These are phyloP conservation scores for Tirmania nivea DNA, from an alignment of 495 filamentous ascomycete genomes.

Conservation along the genomic window DNA sequence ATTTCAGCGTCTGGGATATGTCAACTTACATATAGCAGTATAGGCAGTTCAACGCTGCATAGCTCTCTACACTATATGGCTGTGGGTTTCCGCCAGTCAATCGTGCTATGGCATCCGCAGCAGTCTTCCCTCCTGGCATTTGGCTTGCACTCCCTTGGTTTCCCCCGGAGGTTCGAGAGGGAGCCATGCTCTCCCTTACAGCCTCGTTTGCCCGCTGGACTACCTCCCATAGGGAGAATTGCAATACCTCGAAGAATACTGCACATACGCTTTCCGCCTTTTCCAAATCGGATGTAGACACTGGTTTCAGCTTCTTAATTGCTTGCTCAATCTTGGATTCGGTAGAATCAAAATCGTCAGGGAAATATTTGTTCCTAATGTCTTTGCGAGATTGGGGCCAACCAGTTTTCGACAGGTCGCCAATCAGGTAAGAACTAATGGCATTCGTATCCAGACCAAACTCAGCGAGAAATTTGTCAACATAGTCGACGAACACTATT, in stretches of 20 bases:
- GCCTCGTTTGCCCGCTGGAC: slow-evolving; percentile 7
- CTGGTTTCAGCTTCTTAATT: slow-evolving; percentile 3
- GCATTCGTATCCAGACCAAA: slow-evolving; percentile 8
- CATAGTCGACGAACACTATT: slow-evolving; percentile 11
- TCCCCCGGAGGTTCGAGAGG: background rate
- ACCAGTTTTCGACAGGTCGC: slow-evolving; percentile 2
- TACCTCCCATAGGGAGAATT: slow-evolving; percentile 16
- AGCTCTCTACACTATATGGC: slow-evolving; percentile 18
- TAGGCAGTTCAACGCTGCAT: slow-evolving; percentile 17
- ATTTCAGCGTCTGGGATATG: background rate
- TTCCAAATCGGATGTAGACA: slow-evolving; percentile 3
- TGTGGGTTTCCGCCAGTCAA: slow-evolving; percentile 7
- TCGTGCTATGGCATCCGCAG: background rate
- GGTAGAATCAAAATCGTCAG: slow-evolving; percentile 13
- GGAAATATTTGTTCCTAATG: slow-evolving; percentile 6
- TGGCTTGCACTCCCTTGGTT: background rate
- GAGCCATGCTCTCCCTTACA: slow-evolving; percentile 8
- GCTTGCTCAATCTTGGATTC: slow-evolving; percentile 10
- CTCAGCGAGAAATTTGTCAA: slow-evolving; percentile 10
- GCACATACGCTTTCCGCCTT: slow-evolving; percentile 12
- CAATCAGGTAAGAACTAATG: slow-evolving; percentile 11
- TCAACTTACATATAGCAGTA: slow-evolving; percentile 19
- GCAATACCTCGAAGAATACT: slow-evolving; percentile 9
- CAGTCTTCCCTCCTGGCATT: background rate
- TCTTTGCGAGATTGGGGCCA: background rate